Conservation (phyloP, 495 filamentous ascomycete species). For the Saxophila tyrrhenica region DNA sequence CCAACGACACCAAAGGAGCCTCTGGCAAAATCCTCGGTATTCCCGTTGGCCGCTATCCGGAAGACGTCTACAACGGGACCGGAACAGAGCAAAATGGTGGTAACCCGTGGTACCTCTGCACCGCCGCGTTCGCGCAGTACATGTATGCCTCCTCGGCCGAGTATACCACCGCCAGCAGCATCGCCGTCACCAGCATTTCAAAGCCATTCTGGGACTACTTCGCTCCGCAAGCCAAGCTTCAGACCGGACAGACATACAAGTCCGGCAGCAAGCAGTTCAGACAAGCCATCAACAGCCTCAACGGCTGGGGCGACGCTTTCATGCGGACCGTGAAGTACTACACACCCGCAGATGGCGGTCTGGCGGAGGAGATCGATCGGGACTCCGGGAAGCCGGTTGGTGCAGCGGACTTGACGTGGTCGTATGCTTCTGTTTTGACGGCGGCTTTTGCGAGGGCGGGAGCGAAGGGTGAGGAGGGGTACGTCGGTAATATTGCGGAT, state of each 20-base stretch:
- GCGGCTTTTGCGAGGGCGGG: conserved; percentile 20
- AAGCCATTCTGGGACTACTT: conserved; percentile 23
- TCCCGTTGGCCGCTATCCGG: conserved; percentile 32
- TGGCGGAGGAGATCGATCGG: conserved; percentile 20
- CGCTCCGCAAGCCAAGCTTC: conserved; percentile 11
- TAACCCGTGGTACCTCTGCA: conserved; percentile 40
- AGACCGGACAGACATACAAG: conserved; percentile 13
- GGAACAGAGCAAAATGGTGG: conserved; percentile 26
- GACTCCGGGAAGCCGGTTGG: conserved; percentile 17
- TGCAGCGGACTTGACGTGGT: conserved; percentile 21
- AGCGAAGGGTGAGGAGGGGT: conserved; percentile 8
- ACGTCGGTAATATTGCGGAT: conserved; percentile 15
- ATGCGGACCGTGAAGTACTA: conserved; percentile 20
- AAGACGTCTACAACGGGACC: conserved; percentile 37
- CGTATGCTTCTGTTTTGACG: conserved; percentile 19
- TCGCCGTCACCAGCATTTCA: conserved; percentile 15
- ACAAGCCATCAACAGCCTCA: conserved; percentile 10
- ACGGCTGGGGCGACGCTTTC: conserved; percentile 24
- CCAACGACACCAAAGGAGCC: conserved; percentile 12
- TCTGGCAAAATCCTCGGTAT: conserved; percentile 13
- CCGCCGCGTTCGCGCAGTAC: conserved; percentile 19
- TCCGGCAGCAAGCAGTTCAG: conserved; percentile 7
- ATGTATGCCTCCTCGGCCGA: conserved; percentile 16
- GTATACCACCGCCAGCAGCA: conserved; percentile 9
- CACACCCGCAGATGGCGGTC: conserved; percentile 16